These are phyloP conservation scores for Fusarium piperis DNA, from an alignment of 2,329 filamentous ascomycete species.

Conservation along the genomic window DNA sequence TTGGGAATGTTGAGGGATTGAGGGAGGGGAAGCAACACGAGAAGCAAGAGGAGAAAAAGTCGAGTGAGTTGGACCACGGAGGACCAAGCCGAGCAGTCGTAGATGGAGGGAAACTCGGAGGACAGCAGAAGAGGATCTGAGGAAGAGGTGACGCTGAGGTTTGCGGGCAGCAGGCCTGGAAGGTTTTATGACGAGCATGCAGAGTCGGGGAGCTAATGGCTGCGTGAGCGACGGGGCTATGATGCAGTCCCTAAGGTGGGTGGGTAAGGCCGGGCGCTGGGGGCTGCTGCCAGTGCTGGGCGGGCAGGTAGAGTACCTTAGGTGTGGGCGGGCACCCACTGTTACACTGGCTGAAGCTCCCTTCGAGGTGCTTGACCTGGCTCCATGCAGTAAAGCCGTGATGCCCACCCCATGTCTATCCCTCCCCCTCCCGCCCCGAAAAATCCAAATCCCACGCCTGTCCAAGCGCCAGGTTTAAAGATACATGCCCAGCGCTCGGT, in stretches of 20 bases:
- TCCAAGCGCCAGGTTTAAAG: conserved; percentile 3
- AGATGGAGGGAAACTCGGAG: conserved; percentile 15
- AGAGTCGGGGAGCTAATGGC: conserved; percentile 40
- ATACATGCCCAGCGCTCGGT: conserved; percentile 4
- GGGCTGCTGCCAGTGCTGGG: conserved; percentile 6
- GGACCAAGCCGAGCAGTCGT: conserved; percentile 13
- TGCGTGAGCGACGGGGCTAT: conserved; percentile 43
- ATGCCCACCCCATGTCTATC: not conserved
- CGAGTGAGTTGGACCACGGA: conserved; percentile 13
- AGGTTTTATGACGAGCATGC: conserved; percentile 46
- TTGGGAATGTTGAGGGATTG: conserved; percentile 27
- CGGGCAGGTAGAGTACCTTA: not conserved
- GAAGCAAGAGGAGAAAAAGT: conserved; percentile 2
- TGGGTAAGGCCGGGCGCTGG: conserved; percentile 25
- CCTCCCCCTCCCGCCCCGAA: not conserved
- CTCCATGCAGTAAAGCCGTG: conserved; percentile 26
- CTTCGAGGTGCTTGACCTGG: conserved; percentile 2
- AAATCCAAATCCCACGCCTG: not conserved
- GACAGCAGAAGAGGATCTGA: conserved; percentile 32
- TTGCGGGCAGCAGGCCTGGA: conserved; percentile 35
- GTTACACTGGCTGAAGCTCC: conserved; percentile 13
- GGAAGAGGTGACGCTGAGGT: conserved; percentile 37
- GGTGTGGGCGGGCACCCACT: not conserved
- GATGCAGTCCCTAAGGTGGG: conserved; percentile 40
- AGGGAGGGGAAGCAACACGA: conserved; percentile 9